Base-by-base conservation (phyloP, 2,329 filamentous ascomycete genomes). In the Coniochaeta ligniaria region DNA sequence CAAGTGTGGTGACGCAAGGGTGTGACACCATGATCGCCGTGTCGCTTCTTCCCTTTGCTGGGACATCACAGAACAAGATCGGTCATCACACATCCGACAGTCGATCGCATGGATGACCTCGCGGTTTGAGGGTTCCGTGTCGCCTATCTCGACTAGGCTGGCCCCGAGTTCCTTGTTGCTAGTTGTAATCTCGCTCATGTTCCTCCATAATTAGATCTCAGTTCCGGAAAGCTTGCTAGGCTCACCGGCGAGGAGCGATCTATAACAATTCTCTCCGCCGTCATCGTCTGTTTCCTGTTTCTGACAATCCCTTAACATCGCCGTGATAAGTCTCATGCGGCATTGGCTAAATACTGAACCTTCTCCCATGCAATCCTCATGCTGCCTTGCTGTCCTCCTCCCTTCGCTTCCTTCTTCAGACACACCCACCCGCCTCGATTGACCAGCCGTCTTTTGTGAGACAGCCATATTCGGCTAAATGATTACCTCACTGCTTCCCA, bases 181-280 rank as follows among this genome's bases (percentile, higher is more conserved):
- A n/a, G 14, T 7, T 31, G 22, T n/a, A 28, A 52, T 52, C 24
- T 31, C 22, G 56, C 36, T 61, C 57, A 31, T 31, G 5, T 52
- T 24, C 52, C 31, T 60, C 57, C 52, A 47, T 61, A 59, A 62
- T 63, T 60, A 58, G 24, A 22, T 22, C 47, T 52, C 22, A 52
- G 24, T 16, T 5, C 47, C 45, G 20, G 20, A 7, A 50, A 26
- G 35, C 35, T 38, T 4, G 35, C 35, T 14, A 38, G 38, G 38
- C 38, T 41, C 11, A 20, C 38, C 38, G 38, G 17, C 38, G 38
- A n/a, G n/a, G n/a, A 24, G 3, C 24, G 43, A 24, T 5, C 8
- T 47, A 14, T 47, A 12, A 47, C 43, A 47, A 24, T 14, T 24
- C 43, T 22, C 43, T 47, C 3, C 11, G 16, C 22, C n/a, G 20